Conservation (phyloP, 208 protist genomes). For the Crithidia acanthocephali region DNA sequence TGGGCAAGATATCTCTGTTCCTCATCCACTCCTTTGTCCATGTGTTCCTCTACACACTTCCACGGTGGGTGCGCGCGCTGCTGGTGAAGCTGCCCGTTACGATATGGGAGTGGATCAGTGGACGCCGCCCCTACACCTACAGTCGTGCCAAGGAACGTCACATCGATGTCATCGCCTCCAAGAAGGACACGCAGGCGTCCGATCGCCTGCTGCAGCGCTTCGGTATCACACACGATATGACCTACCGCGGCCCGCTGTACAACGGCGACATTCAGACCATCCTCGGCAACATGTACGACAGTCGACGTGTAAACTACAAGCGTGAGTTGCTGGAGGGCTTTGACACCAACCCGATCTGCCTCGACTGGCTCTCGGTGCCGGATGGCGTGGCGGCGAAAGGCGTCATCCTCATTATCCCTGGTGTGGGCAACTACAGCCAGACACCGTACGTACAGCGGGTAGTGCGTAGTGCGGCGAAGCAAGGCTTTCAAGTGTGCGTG, state of each 20-base stretch:
- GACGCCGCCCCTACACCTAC: constrained; percentile 36
- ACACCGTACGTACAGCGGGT: constrained; percentile 49
- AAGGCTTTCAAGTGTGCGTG: constrained; percentile 51
- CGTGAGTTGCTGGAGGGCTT: constrained; percentile 45
- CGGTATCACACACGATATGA: constrained; percentile 40
- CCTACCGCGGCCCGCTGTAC: constrained; percentile 65
- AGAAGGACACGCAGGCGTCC: constrained; percentile 8
- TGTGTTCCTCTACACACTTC: constrained; percentile 41
- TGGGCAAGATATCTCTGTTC: constrained; percentile 31
- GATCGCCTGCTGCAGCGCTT: constrained; percentile 28
- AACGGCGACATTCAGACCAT: constrained; percentile 61
- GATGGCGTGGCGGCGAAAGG: constrained; percentile 29
- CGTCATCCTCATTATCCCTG: constrained; percentile 57
- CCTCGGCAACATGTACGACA: constrained; percentile 30
- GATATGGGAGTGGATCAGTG: constrained; percentile 41
- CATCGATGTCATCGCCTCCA: constrained; percentile 33
- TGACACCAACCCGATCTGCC: constrained; percentile 66
- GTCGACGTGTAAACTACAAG: constrained; percentile 38
- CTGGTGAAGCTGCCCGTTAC: constrained; percentile 43
- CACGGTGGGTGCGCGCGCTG: constrained; percentile 38
- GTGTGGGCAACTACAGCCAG: constrained; percentile 49
- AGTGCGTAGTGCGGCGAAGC: constrained; percentile 16
- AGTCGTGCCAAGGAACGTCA: constrained; percentile 29
- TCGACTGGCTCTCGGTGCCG: constrained; percentile 52
- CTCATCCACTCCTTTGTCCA: constrained; percentile 33